Evolutionary conservation across 345 rosid species (phyloP), one percentile per base, ranked within the genome.

Genomic region (Camelina neglecta): DNA sequence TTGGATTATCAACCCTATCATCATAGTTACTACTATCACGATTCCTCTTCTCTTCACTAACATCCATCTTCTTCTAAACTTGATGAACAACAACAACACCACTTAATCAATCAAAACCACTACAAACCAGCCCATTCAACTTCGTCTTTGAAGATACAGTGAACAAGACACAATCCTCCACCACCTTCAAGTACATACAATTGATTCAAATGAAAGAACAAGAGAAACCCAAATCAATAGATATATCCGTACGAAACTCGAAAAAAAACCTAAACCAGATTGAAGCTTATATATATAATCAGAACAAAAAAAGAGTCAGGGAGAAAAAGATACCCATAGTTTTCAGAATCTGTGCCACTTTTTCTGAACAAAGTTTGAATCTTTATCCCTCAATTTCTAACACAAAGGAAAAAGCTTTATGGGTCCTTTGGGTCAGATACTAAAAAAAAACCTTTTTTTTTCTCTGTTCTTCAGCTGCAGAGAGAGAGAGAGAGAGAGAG

Each of bases 291-390:
- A 31, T 80, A 60, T n/a, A 31, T 29, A 53, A 53, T 72, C 51
- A 29, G 71, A 81, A 74, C 56, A 85, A 88, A 84, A 7, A 84
- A 8, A 84, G 89, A 69, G 72, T 72, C 75, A 59, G 84, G 79
- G 79, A 83, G 89, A 88, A 86, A 88, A 86, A 85, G 88, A 85
- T 83, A 93, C 93, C 90, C 85, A 83, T 84, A 83, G 84, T 4
- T 84, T 84, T 4, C 89, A 87, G 97, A 90, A 80, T 91, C 86
- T 87, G 89, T 67, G 79, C 87, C 78, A 81, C 89, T 84, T 84
- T 80, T 29, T 29, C 80, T 84, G 65, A 77, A 83, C 68, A 80
- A 81, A 74, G 71, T 60, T 70, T 72, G 60, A 75, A 72, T 83
- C 69, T 82, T 84, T 47, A 81, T 69, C 55, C 79, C 79, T 82